Percentiles rank a stretch among this genome's conserved stretches.
Conservation (phyloP, 148 eudicot genomes). For the Cornus controversa region DNA sequence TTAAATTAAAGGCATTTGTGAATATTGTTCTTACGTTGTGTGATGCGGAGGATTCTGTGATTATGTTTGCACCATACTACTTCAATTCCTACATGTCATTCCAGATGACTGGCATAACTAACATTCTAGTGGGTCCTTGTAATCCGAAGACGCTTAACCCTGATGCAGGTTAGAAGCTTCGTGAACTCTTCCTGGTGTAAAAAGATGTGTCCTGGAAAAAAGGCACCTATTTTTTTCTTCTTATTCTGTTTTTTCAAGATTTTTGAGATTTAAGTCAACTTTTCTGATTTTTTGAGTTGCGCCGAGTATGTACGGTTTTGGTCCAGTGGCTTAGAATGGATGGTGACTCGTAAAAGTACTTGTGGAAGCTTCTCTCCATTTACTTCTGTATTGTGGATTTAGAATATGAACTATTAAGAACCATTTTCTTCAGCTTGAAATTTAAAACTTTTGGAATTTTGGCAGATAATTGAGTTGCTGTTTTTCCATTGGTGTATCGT, state of each 20-base stretch:
- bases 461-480: too few species aligned
- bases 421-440: too few species aligned
- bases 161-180: conserved; percentile 72
- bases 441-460: too few species aligned
- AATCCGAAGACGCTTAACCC: conserved; percentile 77
- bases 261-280: neutral
- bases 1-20: conserved; percentile 74
- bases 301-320: too few species aligned
- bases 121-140: conserved; percentile 94
- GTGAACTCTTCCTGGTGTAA: neutral
- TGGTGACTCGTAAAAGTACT: neutral
- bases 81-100: conserved; percentile 99
- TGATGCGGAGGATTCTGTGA: conserved; percentile 94
- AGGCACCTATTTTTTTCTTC: neutral
- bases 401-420: too few species aligned
- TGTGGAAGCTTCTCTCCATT: too few species aligned
- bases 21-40: conserved; percentile 91
- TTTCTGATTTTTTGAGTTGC: neutral
- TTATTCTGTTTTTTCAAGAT: neutral
- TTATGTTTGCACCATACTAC: conserved; percentile 98
- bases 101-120: conserved; percentile 95
- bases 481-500: too few species aligned
- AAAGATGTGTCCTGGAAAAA: neutral
- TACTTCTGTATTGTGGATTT: too few species aligned
- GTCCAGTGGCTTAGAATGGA: neutral